phyloP scores from a whole-genome alignment of 352 stramenopile species.

The Ophiocytium majus region DNA sequence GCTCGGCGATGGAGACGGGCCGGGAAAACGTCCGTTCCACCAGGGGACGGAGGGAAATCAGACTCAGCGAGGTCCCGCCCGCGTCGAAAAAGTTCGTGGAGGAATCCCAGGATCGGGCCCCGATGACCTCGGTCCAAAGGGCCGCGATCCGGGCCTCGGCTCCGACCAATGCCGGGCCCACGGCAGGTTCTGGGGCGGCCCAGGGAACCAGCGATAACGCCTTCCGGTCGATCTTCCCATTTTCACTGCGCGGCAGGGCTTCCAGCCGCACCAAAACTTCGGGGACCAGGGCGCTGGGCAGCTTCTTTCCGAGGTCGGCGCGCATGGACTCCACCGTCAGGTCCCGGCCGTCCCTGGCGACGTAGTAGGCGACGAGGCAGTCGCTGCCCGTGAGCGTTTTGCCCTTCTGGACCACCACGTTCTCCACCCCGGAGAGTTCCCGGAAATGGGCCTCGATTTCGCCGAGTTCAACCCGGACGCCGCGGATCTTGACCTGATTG shows the following conservation, averaged over 20 bases:
- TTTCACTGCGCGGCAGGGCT: background rate
- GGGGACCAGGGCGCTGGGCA: background rate
- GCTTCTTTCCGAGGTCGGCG: background rate
- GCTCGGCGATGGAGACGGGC: background rate
- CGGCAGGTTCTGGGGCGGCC: too few relatives aligned
- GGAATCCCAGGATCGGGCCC: too few relatives aligned
- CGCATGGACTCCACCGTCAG: background rate
- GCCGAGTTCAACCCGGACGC: background rate
- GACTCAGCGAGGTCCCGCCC: too few relatives aligned
- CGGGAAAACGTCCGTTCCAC: too few relatives aligned
- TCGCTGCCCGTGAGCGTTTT: background rate
- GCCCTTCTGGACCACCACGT: background rate
- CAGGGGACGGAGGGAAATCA: too few relatives aligned
- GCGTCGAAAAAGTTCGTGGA: too few relatives aligned
- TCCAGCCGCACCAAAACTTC: background rate
- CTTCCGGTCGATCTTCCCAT: slow-evolving; percentile 7
- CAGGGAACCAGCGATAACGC: too few relatives aligned
- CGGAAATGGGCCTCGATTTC: background rate
- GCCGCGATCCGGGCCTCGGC: too few relatives aligned
- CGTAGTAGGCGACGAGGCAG: background rate
- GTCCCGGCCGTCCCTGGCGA: background rate
- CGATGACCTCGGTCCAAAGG: too few relatives aligned
- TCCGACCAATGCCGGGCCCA: too few relatives aligned
- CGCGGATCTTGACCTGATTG: background rate
- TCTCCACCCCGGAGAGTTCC: too few relatives aligned